Conservation (phyloP, 1,284 basidiomycete genomes). For the Moesziomyces sp. region DNA sequence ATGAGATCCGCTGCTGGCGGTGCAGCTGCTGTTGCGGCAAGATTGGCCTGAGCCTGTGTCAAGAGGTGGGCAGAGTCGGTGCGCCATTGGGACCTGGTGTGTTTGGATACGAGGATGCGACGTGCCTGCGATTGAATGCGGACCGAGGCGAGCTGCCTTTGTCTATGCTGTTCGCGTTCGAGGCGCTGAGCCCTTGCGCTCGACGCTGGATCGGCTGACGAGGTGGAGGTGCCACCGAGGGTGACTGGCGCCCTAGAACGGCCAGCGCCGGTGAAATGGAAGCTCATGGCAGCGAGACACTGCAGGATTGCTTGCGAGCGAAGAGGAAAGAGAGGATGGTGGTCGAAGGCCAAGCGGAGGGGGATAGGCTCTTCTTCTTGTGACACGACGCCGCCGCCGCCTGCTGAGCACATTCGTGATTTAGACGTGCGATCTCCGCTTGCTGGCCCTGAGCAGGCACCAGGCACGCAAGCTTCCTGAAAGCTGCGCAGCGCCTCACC, state of each 20-base stretch:
- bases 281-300: conserved; percentile 29
- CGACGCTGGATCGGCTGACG: conserved; percentile 30
- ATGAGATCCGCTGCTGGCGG: conserved; percentile 7
- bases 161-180: conserved; percentile 41
- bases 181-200: conserved; percentile 38
- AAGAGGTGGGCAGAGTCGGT: conserved; percentile 10
- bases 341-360: background rate
- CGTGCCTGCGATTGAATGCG: conserved; percentile 34
- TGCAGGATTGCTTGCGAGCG: background rate
- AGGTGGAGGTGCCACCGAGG: conserved; percentile 39
- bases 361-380: background rate
- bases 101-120: conserved; percentile 26
- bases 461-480: background rate
- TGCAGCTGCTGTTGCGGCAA: background rate
- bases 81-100: conserved; percentile 17
- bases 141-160: conserved; percentile 17
- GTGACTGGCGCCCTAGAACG: conserved; percentile 34
- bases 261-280: conserved; percentile 51
- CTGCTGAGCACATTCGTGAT: too few species aligned
- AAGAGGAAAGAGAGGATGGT: background rate
- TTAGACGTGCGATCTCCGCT: too few species aligned
- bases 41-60: conserved; percentile 3
- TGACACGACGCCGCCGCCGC: too few species aligned
- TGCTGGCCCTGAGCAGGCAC: background rate
- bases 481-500: too few species aligned